Conservation (phyloP, 2,329 filamentous ascomycete species). For the Piedraia hortae region DNA sequence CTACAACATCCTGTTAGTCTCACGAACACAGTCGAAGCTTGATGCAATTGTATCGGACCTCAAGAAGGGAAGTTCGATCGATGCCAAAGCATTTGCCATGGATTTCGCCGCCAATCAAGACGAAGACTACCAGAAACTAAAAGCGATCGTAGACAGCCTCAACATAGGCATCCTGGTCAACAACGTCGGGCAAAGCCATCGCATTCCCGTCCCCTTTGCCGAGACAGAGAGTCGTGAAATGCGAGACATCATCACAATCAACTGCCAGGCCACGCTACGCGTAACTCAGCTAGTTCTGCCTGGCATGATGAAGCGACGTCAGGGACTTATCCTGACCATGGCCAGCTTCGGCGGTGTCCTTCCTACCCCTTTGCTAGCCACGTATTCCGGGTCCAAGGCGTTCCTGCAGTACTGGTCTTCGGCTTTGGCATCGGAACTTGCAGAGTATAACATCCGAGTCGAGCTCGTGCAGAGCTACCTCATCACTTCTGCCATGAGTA, state of each 20-base stretch:
- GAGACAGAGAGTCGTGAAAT: conserved; percentile 58
- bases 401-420: conserved; percentile 94
- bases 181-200: conserved; percentile 88
- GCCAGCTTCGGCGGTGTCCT: conserved; percentile 84
- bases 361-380: conserved; percentile 75
- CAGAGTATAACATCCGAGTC: conserved; percentile 58
- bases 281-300: conserved; percentile 67
- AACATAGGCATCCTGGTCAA: conserved; percentile 79
- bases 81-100: conserved; percentile 65
- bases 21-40: conserved; percentile 83
- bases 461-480: conserved; percentile 79
- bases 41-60: conserved; percentile 51
- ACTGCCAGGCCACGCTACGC: conserved; percentile 71
- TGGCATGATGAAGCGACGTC: conserved; percentile 56
- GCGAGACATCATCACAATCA: conserved; percentile 76
- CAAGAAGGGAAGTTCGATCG: conserved; percentile 36
- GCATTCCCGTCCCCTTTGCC: conserved; percentile 69
- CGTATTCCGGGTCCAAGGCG: conserved; percentile 91
- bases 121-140: conserved; percentile 49
- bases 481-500: conserved; percentile 90
- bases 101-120: conserved; percentile 65
- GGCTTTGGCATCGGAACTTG: conserved; percentile 58
- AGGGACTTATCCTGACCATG: conserved; percentile 85
- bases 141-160: conserved; percentile 30
- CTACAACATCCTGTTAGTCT: conserved; percentile 86